phyloP scores from a whole-genome alignment of 2,329 filamentous ascomycete species.

The Fusarium tuaranense region DNA sequence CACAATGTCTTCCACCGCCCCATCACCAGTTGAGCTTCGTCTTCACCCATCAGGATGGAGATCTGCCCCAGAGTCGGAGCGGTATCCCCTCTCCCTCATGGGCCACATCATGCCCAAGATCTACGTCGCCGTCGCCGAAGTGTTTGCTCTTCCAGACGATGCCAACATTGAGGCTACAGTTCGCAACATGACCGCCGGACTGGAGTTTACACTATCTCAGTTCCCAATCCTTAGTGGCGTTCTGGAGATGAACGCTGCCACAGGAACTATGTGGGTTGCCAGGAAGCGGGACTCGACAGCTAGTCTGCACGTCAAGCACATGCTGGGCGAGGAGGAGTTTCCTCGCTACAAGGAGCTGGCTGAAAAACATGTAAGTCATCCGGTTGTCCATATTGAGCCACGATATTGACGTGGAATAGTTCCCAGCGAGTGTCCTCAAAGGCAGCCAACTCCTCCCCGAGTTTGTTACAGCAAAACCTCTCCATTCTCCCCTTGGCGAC shows the following conservation, averaged over 20 bases:
- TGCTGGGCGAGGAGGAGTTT: not conserved
- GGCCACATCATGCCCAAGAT: constrained; percentile 33
- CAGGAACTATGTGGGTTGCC: not conserved
- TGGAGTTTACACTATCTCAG: constrained; percentile 15
- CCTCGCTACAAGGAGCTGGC: not conserved
- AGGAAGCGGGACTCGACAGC: not conserved
- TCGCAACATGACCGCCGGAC: constrained; percentile 7
- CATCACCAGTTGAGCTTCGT: not conserved
- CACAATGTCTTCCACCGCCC: not conserved
- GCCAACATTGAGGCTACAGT: not conserved
- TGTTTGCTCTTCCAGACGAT: constrained; percentile 8
- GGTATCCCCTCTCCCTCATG: constrained; percentile 7
- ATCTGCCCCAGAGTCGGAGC: not conserved
- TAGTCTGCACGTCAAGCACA: not conserved
- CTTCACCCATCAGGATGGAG: not conserved
- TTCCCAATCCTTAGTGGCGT: constrained; percentile 19
- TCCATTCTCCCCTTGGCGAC: not conserved
- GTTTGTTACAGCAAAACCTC: constrained; percentile 2
- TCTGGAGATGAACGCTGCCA: not conserved
- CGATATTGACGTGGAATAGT: not conserved
- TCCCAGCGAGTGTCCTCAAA: not conserved
- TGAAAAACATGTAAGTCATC: not conserved
- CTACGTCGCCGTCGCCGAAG: constrained; percentile 28
- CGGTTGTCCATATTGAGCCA: not conserved
- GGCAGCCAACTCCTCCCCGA: constrained; percentile 6